These are phyloP conservation scores for Psophocarpus tetragonolobus DNA, from an alignment of 306 rosid genomes.

Conservation along the genomic window DNA sequence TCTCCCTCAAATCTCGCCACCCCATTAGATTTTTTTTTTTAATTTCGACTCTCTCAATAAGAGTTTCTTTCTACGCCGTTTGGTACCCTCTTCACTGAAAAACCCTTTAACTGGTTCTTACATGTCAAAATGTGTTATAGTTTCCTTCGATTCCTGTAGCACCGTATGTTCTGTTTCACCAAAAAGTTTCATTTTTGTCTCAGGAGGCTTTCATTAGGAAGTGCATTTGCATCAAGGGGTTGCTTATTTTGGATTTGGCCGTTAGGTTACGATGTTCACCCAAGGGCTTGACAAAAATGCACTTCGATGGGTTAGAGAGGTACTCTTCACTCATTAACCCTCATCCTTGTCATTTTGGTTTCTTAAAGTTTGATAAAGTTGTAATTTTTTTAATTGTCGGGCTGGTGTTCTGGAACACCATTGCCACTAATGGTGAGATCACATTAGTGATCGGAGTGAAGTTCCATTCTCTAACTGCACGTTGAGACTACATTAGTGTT, in stretches of 20 bases:
- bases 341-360: background rate
- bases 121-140: slow-evolving; percentile 16
- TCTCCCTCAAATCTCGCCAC: slow-evolving; percentile 33
- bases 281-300: slow-evolving; percentile 86
- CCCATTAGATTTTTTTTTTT: background rate
- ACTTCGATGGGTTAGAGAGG: slow-evolving; percentile 93
- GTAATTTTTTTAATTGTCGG: slow-evolving; percentile 15
- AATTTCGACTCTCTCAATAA: background rate
- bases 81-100: slow-evolving; percentile 3
- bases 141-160: background rate
- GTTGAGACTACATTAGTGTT: slow-evolving; percentile 30
- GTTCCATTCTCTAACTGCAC: slow-evolving; percentile 38
- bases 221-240: slow-evolving; percentile 25
- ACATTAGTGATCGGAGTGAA: slow-evolving; percentile 47
- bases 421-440: slow-evolving; percentile 42
- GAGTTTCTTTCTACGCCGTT: slow-evolving; percentile 4
- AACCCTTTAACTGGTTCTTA: slow-evolving; percentile 4
- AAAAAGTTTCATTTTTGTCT: background rate
- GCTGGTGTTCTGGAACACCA: slow-evolving; percentile 31
- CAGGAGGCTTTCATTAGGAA: background rate
- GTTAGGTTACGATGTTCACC: slow-evolving; percentile 74
- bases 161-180: background rate
- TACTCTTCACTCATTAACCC: slow-evolving; percentile 24
- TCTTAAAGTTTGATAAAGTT: slow-evolving; percentile 8
- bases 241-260: slow-evolving; percentile 20